phyloP scores from a whole-genome alignment of 2,329 filamentous ascomycete species.

The Phoma sp. region DNA sequence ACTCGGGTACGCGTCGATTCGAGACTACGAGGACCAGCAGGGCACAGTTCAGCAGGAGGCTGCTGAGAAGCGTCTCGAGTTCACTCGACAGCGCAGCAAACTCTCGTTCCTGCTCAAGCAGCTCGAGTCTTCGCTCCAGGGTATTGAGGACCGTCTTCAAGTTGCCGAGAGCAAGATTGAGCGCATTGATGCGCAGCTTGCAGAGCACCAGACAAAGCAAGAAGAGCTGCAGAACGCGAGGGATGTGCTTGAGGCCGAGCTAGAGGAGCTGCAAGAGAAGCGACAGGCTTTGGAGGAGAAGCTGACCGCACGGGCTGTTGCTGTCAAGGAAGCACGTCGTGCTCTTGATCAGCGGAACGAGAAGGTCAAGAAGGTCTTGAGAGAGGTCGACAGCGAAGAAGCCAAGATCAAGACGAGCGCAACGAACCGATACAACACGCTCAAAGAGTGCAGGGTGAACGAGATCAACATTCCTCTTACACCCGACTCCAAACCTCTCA shows the following conservation, averaged over 20 bases:
- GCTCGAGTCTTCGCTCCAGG: constrained; percentile 74
- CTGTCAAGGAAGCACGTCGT: constrained; percentile 76
- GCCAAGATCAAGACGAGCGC: constrained; percentile 85
- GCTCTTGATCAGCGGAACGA: constrained; percentile 85
- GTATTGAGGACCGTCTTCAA: constrained; percentile 72
- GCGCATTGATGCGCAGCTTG: constrained; percentile 71
- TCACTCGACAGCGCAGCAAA: constrained; percentile 75
- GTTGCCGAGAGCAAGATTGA: constrained; percentile 70
- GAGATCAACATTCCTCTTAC: constrained; percentile 85
- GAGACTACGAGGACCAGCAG: constrained; percentile 92
- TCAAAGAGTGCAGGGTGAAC: constrained; percentile 90
- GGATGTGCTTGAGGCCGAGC: constrained; percentile 74
- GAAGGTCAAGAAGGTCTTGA: constrained; percentile 77
- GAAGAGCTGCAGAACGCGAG: constrained; percentile 75
- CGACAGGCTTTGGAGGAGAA: constrained; percentile 72
- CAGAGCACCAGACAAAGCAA: constrained; percentile 71
- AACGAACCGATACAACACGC: constrained; percentile 79
- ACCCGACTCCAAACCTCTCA: constrained; percentile 72
- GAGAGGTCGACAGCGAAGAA: constrained; percentile 79
- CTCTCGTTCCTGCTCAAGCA: constrained; percentile 67
- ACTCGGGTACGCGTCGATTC: constrained; percentile 86
- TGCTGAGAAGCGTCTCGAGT: constrained; percentile 83
- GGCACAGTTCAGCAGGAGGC: constrained; percentile 91
- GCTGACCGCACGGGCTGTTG: constrained; percentile 72
- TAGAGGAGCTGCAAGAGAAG: constrained; percentile 76